Conservation (phyloP, 1,139 yeast species). For the Yamadazyma dushanensis region DNA sequence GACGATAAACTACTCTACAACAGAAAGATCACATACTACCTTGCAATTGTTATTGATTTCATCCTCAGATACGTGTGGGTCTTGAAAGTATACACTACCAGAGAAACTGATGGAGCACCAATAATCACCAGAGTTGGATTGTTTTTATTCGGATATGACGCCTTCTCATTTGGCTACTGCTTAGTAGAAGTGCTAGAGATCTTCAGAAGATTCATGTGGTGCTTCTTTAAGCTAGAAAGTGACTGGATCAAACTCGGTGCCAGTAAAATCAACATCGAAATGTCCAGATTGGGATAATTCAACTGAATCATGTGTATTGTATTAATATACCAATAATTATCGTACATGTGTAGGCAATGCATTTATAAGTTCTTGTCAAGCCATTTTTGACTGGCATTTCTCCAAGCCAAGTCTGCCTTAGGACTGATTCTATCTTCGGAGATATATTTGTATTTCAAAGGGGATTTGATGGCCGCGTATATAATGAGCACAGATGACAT, state of each 20-base stretch:
- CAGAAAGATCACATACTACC: constrained; percentile 37
- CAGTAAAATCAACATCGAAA: constrained; percentile 1
- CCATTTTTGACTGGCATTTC: constrained; percentile 51
- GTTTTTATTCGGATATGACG: constrained; percentile 43
- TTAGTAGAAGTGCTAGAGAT: constrained; percentile 71
- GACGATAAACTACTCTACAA: constrained; percentile 22
- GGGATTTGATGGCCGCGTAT: constrained; percentile 44
- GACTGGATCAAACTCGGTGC: constrained; percentile 52
- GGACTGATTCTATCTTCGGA: constrained; percentile 48
- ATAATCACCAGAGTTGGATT: constrained; percentile 22
- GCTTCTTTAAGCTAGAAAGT: constrained; percentile 76
- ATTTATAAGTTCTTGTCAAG: constrained; percentile 24
- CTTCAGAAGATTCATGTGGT: constrained; percentile 86
- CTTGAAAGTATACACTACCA: constrained; percentile 44
- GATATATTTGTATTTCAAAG: constrained; percentile 45
- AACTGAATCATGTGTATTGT: constrained; percentile 1
- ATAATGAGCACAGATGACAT: constrained; percentile 47
- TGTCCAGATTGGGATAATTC: background rate
- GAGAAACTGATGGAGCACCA: constrained; percentile 22
- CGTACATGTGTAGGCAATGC: background rate
- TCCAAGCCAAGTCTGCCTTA: constrained; percentile 54
- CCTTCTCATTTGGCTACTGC: constrained; percentile 61
- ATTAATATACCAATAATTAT: background rate
- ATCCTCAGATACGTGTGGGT: constrained; percentile 75
- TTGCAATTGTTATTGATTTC: constrained; percentile 61